Base-by-base conservation (phyloP, 176 grass and related monocot genomes). In the Hordeum marinum region DNA sequence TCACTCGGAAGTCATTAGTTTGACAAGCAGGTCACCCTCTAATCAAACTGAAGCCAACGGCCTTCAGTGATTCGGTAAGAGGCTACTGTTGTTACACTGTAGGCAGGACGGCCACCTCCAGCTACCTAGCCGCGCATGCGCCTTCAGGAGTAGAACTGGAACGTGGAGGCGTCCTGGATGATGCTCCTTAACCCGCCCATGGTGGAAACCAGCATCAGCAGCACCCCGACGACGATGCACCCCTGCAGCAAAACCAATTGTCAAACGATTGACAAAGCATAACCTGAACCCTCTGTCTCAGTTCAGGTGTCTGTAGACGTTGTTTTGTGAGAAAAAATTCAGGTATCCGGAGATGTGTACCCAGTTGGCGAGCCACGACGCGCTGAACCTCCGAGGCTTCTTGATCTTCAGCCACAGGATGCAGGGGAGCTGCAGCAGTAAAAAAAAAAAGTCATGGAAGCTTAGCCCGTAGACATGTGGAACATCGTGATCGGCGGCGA, bases 381-480 rank as follows among this genome's bases (percentile, higher is more conserved):
- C 83, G 80, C 94, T 91, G 59, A 88, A 87, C 80, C 52, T 80
- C 54, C 61, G 85, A 5, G 94, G 94, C 72, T 91, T 96, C 84
- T 91, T 80, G 77, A 96, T 91, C 57, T 86, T 88, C 21, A 96
- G 84, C 94, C 91, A 96, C 67, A 96, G 77, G 24, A 96, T 74
- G 89, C 94, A 93, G 61, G 94, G 94, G 63, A 96, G 73, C 85
- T 87, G 68, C 81, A 26, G 46, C 2, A 1, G 46, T 6, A 34
- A 55, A 26, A 72, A 21, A 21, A 29, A 29, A 1, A 75, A 34
- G 5, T 3, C 45, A 34, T 75, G 72, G 9, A 54, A 2, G 48
- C 1, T 75, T 6, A 74, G 71, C 13, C 46, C 55, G 6, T 40
- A 6, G 21, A 23, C 3, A 4, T 0, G 20, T 29, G 8, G 4